phyloP scores from a whole-genome alignment of 1,284 basidiomycete species.

The Melanopsichium pennsylvanicum region DNA sequence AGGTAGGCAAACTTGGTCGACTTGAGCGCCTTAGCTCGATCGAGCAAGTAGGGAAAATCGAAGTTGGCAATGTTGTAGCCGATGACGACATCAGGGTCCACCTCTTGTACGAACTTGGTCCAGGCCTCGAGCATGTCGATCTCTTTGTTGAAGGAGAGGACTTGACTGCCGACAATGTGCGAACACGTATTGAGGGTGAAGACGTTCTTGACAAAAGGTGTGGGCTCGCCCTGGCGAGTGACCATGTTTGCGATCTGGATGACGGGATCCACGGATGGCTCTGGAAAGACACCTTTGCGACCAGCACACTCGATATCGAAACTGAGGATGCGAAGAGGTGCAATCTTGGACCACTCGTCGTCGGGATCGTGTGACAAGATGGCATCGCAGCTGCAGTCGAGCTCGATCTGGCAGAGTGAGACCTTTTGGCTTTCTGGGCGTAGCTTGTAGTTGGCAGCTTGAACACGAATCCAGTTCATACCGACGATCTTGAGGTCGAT shows the following conservation, averaged over 20 bases:
- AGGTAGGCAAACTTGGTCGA: conserved; percentile 61
- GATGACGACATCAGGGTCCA: conserved; percentile 64
- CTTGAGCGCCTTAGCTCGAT: conserved; percentile 63
- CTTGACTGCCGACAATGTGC: conserved; percentile 64
- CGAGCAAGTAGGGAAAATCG: conserved; percentile 65
- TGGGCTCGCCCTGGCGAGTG: conserved; percentile 63
- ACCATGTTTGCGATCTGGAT: conserved; percentile 66
- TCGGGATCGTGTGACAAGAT: conserved; percentile 59
- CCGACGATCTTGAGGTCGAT: conserved; percentile 64
- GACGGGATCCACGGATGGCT: conserved; percentile 61
- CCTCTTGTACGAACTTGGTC: conserved; percentile 61
- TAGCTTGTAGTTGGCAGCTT: conserved; percentile 57
- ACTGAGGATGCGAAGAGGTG: conserved; percentile 63
- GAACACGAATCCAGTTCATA: conserved; percentile 64
- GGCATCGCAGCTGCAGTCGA: conserved; percentile 58
- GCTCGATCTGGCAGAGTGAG: conserved; percentile 63
- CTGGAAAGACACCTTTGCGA: conserved; percentile 65
- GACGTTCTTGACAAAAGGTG: conserved; percentile 64
- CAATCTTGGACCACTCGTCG: conserved; percentile 63
- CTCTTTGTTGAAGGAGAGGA: conserved; percentile 61
- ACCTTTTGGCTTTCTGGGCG: conserved; percentile 45
- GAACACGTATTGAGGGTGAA: conserved; percentile 64
- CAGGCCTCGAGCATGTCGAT: conserved; percentile 62
- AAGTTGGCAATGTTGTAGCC: conserved; percentile 66
- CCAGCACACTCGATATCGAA: conserved; percentile 66